Evolutionary conservation across 306 rosid species (phyloP).

Genomic region (Inga leiocalycina): DNA sequence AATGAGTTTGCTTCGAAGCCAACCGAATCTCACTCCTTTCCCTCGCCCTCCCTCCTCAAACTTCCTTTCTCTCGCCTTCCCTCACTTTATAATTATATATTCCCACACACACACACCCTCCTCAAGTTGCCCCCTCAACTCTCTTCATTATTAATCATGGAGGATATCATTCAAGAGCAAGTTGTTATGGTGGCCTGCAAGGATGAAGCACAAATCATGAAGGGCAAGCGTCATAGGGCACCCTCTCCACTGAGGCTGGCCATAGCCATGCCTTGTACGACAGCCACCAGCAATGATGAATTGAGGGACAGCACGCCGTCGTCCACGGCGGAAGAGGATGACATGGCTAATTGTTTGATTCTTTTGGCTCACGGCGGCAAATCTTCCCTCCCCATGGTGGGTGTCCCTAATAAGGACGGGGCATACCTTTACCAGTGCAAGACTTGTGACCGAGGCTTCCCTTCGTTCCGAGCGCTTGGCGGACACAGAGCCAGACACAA

Average conservation of each 20-base stretch:
- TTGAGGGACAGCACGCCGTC: conserved; percentile 6
- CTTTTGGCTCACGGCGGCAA: conserved; percentile 76
- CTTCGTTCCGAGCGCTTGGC: conserved; percentile 90
- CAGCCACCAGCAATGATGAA: background rate
- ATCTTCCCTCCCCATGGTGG: background rate
- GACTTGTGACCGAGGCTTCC: conserved; percentile 75
- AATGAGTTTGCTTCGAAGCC: conserved; percentile 97
- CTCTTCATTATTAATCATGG: conserved; percentile 30
- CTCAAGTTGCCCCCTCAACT: conserved; percentile 55
- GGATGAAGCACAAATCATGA: conserved; percentile 45
- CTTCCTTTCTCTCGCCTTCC: conserved; percentile 27
- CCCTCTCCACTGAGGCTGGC: conserved; percentile 40
- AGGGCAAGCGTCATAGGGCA: conserved; percentile 68
- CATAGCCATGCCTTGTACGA: background rate
- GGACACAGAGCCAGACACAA: conserved; percentile 94
- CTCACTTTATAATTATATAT: conserved; percentile 10
- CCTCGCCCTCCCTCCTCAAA: conserved; percentile 58
- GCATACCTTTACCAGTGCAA: conserved; percentile 63
- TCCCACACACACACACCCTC: conserved; percentile 47
- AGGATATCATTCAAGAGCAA: conserved; percentile 31
- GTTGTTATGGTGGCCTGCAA: conserved; percentile 24
- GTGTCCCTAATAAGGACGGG: background rate
- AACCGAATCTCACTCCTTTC: conserved; percentile 91
- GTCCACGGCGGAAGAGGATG: conserved; percentile 42
- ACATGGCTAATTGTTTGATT: conserved; percentile 85